Conservation (phyloP, 495 filamentous ascomycete species). For the Trichocladium uniseriatum region DNA sequence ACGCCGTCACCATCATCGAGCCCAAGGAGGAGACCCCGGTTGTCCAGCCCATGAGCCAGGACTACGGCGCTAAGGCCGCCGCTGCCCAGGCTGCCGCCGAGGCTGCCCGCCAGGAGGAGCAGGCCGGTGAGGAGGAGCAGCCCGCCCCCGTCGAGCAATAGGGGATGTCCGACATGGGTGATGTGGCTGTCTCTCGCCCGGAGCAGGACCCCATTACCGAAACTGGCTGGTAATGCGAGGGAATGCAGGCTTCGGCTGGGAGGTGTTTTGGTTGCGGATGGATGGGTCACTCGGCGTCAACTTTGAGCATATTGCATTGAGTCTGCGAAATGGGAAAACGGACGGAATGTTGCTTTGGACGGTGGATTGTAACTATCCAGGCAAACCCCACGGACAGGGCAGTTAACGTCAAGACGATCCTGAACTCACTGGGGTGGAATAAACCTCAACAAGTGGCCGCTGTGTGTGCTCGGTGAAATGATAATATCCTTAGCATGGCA, state of each 20-base stretch:
- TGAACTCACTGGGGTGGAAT: conserved; percentile 18
- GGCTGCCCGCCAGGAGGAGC: conserved; percentile 61
- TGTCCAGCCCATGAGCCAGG: conserved; percentile 87
- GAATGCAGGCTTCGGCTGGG: conserved; percentile 3
- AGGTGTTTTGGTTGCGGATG: conserved; percentile 20
- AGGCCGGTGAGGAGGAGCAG: conserved; percentile 43
- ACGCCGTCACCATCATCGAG: conserved; percentile 98
- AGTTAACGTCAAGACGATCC: conserved; percentile 21
- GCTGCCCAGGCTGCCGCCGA: conserved; percentile 62
- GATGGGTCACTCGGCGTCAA: conserved; percentile 30
- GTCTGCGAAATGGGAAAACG: conserved; percentile 25
- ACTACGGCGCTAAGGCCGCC: conserved; percentile 95
- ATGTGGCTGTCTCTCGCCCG: conserved; percentile 1
- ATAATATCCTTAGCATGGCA: background rate
- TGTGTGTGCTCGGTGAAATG: background rate
- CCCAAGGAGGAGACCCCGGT: conserved; percentile 97
- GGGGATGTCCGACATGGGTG: conserved; percentile 15
- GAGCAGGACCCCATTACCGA: background rate
- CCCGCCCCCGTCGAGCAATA: conserved; percentile 43
- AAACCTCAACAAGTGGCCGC: conserved; percentile 10
- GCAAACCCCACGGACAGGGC: conserved; percentile 16
- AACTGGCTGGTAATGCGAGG: conserved; percentile 13
- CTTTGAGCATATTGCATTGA: conserved; percentile 31
- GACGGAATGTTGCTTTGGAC: conserved; percentile 20
- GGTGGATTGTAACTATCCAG: conserved; percentile 18